These are phyloP conservation scores for Hibiscus trionum DNA, from an alignment of 345 rosid genomes.

Conservation along the genomic window DNA sequence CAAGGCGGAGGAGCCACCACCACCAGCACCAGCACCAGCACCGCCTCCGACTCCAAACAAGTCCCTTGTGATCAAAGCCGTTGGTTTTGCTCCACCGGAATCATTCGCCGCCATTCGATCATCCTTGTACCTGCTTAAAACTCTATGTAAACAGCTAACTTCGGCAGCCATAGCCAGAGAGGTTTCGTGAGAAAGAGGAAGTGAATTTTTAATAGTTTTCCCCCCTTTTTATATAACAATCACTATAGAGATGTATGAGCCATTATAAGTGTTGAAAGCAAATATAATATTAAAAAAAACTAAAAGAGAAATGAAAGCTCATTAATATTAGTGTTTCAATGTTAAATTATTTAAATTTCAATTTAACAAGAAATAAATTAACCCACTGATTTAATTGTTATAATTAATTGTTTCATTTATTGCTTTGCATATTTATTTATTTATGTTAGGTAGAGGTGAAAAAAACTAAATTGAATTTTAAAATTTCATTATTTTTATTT, in stretches of 20 bases:
- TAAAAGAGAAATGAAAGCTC: background rate
- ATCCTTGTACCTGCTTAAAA: background rate
- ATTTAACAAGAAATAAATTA: background rate
- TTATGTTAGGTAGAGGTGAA: background rate
- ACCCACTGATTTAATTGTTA: background rate
- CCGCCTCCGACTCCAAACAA: conserved; percentile 28
- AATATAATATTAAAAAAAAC: background rate
- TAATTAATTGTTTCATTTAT: conserved; percentile 6
- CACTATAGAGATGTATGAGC: background rate
- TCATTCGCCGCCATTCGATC: background rate
- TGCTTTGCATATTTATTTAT: background rate
- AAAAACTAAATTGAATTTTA: too few relatives aligned
- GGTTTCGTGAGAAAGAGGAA: background rate
- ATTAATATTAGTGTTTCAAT: background rate
- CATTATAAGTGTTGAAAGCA: background rate
- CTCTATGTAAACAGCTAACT: background rate
- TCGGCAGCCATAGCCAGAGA: conserved; percentile 10
- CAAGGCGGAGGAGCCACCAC: conserved; percentile 21
- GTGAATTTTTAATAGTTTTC: background rate
- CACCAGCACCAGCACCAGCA: background rate
- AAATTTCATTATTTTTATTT: too few relatives aligned
- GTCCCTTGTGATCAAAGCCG: conserved; percentile 62
- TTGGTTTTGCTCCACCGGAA: conserved; percentile 24
- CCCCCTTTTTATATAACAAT: background rate
- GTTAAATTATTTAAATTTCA: background rate